Base-by-base conservation (phyloP, 176 grass and related monocot species). In the Lolium perenne region DNA sequence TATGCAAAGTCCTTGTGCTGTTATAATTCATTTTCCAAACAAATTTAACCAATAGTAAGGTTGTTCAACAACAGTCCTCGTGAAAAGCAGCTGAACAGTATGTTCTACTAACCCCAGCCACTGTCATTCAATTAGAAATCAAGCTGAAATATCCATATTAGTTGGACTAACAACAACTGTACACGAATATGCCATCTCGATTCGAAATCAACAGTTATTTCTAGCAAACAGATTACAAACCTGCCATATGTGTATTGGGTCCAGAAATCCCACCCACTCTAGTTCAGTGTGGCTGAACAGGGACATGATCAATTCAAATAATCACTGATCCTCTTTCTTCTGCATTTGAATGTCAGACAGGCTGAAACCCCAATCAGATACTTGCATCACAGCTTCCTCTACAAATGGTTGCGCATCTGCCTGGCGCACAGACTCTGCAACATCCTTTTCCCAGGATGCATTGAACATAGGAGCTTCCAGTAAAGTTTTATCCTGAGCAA, bases 221-320 rank as follows among this genome's bases (percentile, higher is more conserved):
- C 18, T 53, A 74, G 51, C 4, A 3, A 81, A 82, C 53, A 15
- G 15, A 76, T 16, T 21, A 88, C 85, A 26, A 61, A 99, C 97
- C 97, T 99, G 97, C 97, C 97, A 98, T 26, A 98, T 90, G 58
- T 98, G 97, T 89, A 98, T 96, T 62, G 94, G 97, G 54, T 94
- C 84, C 58, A 99, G 88, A 93, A 99, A 99, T 70, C 97, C 97
- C 20, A 93, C 80, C 94, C 94, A 96, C 80, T 96, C 94, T 43
- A 64, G 85, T 51, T 99, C 97, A 86, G 62, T 87, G 21, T 92
- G 86, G 60, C 61, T 88, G 66, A 92, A 91, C 7, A 99, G 74
- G 84, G 92, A 92, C 58, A 90, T 99, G 70, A 99, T 71, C 71
- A 87, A 88, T 67, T 84, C 87, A 46, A 99, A 84, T 83, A 99